Evolutionary conservation across 805 yeast species (phyloP).

Genomic region (Dipodascus geniculatus): DNA sequence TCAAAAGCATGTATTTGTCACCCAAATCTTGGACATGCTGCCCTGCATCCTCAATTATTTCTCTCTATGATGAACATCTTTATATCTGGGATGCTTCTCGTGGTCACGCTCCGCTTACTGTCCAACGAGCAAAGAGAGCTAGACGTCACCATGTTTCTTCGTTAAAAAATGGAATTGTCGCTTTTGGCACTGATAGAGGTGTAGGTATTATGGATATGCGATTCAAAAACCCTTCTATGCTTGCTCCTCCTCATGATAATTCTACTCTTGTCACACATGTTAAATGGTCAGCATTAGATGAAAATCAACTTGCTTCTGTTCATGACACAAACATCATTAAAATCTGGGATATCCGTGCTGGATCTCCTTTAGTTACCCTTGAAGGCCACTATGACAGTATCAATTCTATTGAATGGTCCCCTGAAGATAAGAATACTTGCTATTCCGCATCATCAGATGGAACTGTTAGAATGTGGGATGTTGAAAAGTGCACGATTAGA

Average conservation of each 20-base stretch:
- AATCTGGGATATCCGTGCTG: slow-evolving; percentile 66
- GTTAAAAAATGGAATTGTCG: slow-evolving; percentile 39
- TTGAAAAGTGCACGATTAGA: slow-evolving; percentile 27
- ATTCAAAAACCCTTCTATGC: slow-evolving; percentile 32
- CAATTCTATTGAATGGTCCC: slow-evolving; percentile 52
- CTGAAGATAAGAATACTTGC: slow-evolving; percentile 26
- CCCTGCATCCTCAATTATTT: slow-evolving; percentile 36
- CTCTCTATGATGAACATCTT: slow-evolving; percentile 56
- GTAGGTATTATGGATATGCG: slow-evolving; percentile 65
- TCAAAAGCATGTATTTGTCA: neutral
- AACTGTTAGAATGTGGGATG: slow-evolving; percentile 53
- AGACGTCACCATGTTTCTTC: slow-evolving; percentile 38
- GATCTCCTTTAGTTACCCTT: slow-evolving; percentile 39
- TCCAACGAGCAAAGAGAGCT: slow-evolving; percentile 40
- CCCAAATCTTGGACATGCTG: slow-evolving; percentile 32
- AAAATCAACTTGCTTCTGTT: slow-evolving; percentile 52
- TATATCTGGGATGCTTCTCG: slow-evolving; percentile 67
- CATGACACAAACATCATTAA: slow-evolving; percentile 43
- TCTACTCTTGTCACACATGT: slow-evolving; percentile 31
- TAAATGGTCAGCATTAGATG: slow-evolving; percentile 53
- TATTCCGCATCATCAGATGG: slow-evolving; percentile 57
- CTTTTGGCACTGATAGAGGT: slow-evolving; percentile 55
- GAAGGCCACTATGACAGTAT: slow-evolving; percentile 46
- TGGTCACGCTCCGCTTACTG: slow-evolving; percentile 45
- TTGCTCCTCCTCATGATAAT: slow-evolving; percentile 31